Conservation (phyloP, 257 asterid species). For the Coffea eugenioides region DNA sequence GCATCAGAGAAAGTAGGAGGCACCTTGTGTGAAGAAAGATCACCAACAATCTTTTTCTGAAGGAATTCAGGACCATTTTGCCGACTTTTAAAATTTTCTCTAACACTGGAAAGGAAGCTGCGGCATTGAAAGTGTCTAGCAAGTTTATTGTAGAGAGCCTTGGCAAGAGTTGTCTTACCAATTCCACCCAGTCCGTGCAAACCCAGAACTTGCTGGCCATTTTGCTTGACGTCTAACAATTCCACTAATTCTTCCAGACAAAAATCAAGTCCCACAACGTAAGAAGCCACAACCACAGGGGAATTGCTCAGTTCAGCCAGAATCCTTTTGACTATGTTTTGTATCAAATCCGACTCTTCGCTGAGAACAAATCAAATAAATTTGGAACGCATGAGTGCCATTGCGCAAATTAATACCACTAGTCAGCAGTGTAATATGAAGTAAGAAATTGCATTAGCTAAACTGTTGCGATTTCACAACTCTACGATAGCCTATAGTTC, state of each 20-base stretch:
- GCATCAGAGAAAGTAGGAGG: constrained; percentile 9
- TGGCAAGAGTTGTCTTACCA: constrained; percentile 16
- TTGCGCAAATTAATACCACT: no score
- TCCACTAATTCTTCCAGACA: constrained; percentile 8
- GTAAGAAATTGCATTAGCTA: no score
- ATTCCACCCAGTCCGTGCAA: constrained; percentile 29
- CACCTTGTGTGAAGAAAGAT: constrained; percentile 4
- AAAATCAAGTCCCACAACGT: constrained; percentile 29
- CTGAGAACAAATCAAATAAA: constrained; percentile 12
- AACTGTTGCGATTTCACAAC: no score
- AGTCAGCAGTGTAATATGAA: no score
- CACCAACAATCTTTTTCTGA: constrained; percentile 24
- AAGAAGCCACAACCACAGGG: constrained; percentile 31
- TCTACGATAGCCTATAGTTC: no score
- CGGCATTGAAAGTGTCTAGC: constrained; percentile 24
- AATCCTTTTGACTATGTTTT: constrained; percentile 22
- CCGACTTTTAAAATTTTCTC: constrained; percentile 19
- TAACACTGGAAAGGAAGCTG: constrained; percentile 27
- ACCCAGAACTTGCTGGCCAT: constrained; percentile 23
- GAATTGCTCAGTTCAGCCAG: constrained; percentile 27
- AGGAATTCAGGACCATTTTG: constrained; percentile 19
- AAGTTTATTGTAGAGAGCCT: constrained; percentile 36
- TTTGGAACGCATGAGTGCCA: no score
- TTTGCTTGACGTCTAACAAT: constrained; percentile 17
- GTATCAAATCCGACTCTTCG: constrained; percentile 21